Evolutionary conservation across 331 rosid genomes (phyloP), one percentile per base, ranked within the genome.

Genomic region (Quercus lobata): DNA sequence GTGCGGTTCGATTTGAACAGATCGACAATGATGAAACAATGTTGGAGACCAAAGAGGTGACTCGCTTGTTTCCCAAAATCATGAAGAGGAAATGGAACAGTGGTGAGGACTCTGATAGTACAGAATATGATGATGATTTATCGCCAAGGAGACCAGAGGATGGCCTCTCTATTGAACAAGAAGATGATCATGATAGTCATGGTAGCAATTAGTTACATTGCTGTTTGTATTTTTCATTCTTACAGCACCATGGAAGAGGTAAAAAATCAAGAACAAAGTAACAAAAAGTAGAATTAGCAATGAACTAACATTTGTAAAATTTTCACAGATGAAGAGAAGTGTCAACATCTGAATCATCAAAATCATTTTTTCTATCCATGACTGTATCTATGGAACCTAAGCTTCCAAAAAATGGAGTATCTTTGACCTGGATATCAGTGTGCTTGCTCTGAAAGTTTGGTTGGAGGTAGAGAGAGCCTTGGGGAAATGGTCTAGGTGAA

Each of bases 1-100:
- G 98, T 25, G 97, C 98, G 2, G 94, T 93, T 84, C 93, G 98
- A 83, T 93, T 96, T 76, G 98, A 96, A 83, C 81, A 91, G 78
- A 72, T 89, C 82, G 85, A 88, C 66, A 84, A 70, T 66, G 92
- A 78, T 10, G 85, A 80, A 6, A 82, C 83, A 72, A 79, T 76
- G 69, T 52, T 85, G 88, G 94, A 84, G 81, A 62, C 79, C 24
- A 85, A 90, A 58, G 91, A 82, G 57, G 86, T 96, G 84, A 83
- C 99, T 74, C 92, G 93, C n/a, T 71, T 90, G 83, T 85, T 96
- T 80, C 98, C 96, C n/a, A 91, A 90, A 85, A 85, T 96, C 54
- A 57, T 90, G 90, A 93, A 93, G 86, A 89, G 88, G 84, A 93
- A 86, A 87, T 88, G 97, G 94, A 91, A 74, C 81, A 65, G 63